Conservation (phyloP, 2,329 filamentous ascomycete genomes). For the Fusarium armeniacum region DNA sequence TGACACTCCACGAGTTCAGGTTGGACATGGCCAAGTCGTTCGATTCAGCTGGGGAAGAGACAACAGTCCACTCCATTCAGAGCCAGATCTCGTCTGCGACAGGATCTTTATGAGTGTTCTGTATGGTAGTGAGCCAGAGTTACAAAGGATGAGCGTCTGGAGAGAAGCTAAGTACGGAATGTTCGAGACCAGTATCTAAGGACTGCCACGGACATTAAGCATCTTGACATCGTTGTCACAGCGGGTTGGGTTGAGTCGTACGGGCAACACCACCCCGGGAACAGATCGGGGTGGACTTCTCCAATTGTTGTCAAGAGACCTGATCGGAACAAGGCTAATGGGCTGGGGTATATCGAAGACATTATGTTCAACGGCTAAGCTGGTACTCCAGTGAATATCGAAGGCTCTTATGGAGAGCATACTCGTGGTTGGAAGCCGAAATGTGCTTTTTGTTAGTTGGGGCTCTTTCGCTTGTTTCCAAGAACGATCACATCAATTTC, state of each 20-base stretch:
- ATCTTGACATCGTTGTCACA: background rate
- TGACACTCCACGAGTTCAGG: background rate
- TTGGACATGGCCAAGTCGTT: background rate
- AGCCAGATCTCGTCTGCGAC: conserved; percentile 3
- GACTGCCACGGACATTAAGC: too few species aligned
- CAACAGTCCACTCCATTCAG: conserved; percentile 6
- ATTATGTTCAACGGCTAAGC: fast-evolving
- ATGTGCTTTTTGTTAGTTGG: background rate
- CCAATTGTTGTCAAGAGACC: fast-evolving
- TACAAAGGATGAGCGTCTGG: background rate
- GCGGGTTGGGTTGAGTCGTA: background rate
- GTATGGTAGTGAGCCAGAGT: conserved; percentile 5
- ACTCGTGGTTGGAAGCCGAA: background rate
- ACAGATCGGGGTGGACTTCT: background rate
- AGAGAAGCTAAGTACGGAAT: background rate
- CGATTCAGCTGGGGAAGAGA: conserved; percentile 7
- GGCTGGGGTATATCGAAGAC: background rate
- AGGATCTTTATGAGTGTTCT: conserved; percentile 9
- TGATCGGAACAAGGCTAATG: background rate
- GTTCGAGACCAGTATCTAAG: background rate
- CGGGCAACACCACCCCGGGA: fast-evolving
- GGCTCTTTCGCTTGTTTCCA: background rate
- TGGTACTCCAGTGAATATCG: background rate
- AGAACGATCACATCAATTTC: background rate
- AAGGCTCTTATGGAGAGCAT: background rate